A percentile compares a stretch with the other conserved stretches of the same genome.
These are phyloP conservation scores for Sugiyamaella sp. DNA, from an alignment of 1,139 yeast species.

Conservation along the genomic window DNA sequence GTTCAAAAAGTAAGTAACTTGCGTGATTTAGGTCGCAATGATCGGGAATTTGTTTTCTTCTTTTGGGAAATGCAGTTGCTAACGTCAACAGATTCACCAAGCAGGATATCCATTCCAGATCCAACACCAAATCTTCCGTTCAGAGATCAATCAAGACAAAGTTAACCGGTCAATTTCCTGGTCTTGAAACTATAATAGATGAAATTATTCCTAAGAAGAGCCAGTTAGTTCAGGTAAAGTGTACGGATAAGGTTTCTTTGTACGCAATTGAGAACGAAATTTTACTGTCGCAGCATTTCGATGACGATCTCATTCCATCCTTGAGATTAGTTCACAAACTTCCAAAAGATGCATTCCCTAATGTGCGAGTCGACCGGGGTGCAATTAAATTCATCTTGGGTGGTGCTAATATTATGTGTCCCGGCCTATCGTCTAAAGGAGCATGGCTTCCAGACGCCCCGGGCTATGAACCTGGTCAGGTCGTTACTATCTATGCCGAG, in stretches of 20 bases:
- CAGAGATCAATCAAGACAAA: conserved; percentile 81
- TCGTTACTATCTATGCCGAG: conserved; percentile 86
- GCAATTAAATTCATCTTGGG: conserved; percentile 93
- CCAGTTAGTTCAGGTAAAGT: conserved; percentile 79
- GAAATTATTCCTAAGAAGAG: conserved; percentile 88
- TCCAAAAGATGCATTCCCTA: conserved; percentile 61
- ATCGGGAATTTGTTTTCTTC: not conserved
- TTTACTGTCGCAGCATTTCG: conserved; percentile 79
- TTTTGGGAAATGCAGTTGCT: not conserved
- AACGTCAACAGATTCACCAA: conserved; percentile 53
- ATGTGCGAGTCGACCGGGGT: conserved; percentile 91
- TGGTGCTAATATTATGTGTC: conserved; percentile 97
- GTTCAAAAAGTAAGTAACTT: conserved; percentile 8
- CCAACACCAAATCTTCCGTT: conserved; percentile 90
- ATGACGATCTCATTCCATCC: conserved; percentile 75
- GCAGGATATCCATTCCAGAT: conserved; percentile 86
- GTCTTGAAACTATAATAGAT: conserved; percentile 73
- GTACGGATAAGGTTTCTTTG: conserved; percentile 85
- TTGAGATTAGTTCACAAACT: conserved; percentile 72
- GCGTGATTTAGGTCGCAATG: not conserved
- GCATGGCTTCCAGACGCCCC: conserved; percentile 70
- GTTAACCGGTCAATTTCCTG: conserved; percentile 71
- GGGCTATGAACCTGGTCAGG: conserved; percentile 59
- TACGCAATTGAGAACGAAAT: conserved; percentile 76
- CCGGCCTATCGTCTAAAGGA: conserved; percentile 91